phyloP scores from a whole-genome alignment of 1,284 basidiomycete species.

The Microstroma glucosiphilum region DNA sequence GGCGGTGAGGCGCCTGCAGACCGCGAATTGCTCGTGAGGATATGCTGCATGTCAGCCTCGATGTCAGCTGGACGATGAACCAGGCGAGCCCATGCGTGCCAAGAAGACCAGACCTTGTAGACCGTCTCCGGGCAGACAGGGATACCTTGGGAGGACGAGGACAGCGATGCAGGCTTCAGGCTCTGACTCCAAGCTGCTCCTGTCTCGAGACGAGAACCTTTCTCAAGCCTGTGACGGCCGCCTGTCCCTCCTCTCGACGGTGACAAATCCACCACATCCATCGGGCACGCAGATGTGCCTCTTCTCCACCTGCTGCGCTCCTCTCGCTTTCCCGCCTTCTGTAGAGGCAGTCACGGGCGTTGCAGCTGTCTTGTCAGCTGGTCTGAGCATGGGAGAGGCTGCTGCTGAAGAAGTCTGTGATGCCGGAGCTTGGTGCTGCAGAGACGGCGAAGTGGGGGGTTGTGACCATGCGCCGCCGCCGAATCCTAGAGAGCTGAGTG shows the following conservation, averaged over 20 bases:
- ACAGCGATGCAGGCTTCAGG: too few species aligned
- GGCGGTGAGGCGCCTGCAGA: too few species aligned
- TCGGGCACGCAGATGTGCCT: conserved; percentile 7
- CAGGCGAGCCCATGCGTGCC: too few species aligned
- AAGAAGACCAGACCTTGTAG: too few species aligned
- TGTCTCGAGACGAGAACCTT: not conserved
- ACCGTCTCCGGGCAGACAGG: too few species aligned
- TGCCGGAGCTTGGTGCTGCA: not conserved
- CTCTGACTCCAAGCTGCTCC: too few species aligned
- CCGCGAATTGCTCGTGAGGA: too few species aligned
- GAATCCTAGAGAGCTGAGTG: not conserved
- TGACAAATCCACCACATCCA: conserved; percentile 5
- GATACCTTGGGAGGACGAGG: too few species aligned
- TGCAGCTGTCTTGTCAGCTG: not conserved
- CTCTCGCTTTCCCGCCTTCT: not conserved
- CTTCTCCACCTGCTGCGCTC: conserved; percentile 1
- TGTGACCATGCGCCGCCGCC: not conserved
- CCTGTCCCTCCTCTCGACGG: not conserved
- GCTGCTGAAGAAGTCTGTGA: not conserved
- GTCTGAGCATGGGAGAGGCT: not conserved
- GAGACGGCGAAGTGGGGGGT: not conserved
- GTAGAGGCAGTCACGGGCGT: not conserved
- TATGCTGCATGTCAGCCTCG: too few species aligned
- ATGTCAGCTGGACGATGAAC: too few species aligned
- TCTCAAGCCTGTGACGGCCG: not conserved